Evolutionary conservation across 2,329 filamentous ascomycete genomes (phyloP), one percentile per base, ranked within the genome.

Genomic region (Microsporum ferrugineum): DNA sequence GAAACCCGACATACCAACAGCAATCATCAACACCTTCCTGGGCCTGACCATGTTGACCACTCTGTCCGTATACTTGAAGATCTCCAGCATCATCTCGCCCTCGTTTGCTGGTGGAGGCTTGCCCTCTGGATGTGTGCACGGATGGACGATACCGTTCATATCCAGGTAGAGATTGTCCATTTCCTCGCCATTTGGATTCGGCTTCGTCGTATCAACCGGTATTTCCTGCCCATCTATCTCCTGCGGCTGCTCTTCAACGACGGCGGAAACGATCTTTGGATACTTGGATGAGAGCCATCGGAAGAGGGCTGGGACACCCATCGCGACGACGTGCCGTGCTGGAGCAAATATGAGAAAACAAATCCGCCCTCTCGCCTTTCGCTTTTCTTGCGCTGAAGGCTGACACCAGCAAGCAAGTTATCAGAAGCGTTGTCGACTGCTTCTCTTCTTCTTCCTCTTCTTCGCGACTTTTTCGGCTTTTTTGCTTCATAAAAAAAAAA

Each of bases 81-180:
- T 86, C 71, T 95, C 95, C 68, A 96, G 74, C 94, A 99, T 99
- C 94, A 99, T 99, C 77, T 97, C 94, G 73, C 95, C 90, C 78
- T 99, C 94, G 63, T 94, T 92, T 70, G 87, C 88, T 8, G 94
- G 94, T 2, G 94, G 85, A 1, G 94, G 91, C 65, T 85, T 85
- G 70, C 97, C 92, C 74, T 99, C 94, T 0, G 94, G 94, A 77
- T 99, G 94, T 55, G 92, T 96, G 77, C 94, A 99, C 36, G 95
- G 95, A 79, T 99, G 94, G 41, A 99, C 94, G 67, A 99, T 99
- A 72, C 94, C 95, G 75, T 99, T 99, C 92, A 99, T 97, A 71
- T 99, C 94, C 65, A 99, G 84, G 71, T 99, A 99, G 4, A 99
- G 80, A 70, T 99, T 99, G 77, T 99, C 92, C 70, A 96, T 89